Evolutionary conservation across 2,329 filamentous ascomycete genomes (phyloP).

Genomic region (Fusarium tjaetaba): DNA sequence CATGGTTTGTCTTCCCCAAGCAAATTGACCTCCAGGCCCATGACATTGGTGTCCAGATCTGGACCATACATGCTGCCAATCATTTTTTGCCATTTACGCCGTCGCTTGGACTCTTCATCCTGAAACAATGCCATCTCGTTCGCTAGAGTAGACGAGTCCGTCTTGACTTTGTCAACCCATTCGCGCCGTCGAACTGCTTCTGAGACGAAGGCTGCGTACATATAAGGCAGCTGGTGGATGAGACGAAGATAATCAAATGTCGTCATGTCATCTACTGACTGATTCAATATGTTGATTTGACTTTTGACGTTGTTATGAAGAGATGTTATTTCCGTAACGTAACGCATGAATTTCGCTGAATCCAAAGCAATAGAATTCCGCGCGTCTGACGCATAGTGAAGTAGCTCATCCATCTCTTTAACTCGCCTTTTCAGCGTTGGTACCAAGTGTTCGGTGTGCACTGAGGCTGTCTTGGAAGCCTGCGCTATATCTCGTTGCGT

Average conservation of each 20-base stretch:
- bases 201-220: constrained; percentile 88
- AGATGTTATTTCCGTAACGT: constrained; percentile 82
- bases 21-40: constrained; percentile 86
- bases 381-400: constrained; percentile 68
- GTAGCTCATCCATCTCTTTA: constrained; percentile 69
- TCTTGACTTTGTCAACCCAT: constrained; percentile 91
- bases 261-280: constrained; percentile 79
- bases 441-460: constrained; percentile 70
- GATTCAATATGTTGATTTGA: constrained; percentile 76
- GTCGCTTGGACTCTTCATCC: constrained; percentile 89
- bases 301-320: constrained; percentile 76
- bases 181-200: constrained; percentile 88
- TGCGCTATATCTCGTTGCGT: constrained; percentile 69
- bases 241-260: constrained; percentile 83
- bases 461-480: constrained; percentile 70
- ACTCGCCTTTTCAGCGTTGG: constrained; percentile 66
- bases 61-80: constrained; percentile 81
- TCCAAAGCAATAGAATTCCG: constrained; percentile 75
- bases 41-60: constrained; percentile 72
- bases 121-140: constrained; percentile 94
- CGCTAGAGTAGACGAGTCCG: constrained; percentile 85
- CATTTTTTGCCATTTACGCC: constrained; percentile 89
- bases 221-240: constrained; percentile 83
- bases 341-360: constrained; percentile 80
- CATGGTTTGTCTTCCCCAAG: constrained; percentile 81